A percentile compares a stretch with the other conserved stretches of the same genome.
These are phyloP conservation scores for Sphagnum magellanicum DNA, from an alignment of 228 moss, liverwort and hornwort species.

Conservation along the genomic window DNA sequence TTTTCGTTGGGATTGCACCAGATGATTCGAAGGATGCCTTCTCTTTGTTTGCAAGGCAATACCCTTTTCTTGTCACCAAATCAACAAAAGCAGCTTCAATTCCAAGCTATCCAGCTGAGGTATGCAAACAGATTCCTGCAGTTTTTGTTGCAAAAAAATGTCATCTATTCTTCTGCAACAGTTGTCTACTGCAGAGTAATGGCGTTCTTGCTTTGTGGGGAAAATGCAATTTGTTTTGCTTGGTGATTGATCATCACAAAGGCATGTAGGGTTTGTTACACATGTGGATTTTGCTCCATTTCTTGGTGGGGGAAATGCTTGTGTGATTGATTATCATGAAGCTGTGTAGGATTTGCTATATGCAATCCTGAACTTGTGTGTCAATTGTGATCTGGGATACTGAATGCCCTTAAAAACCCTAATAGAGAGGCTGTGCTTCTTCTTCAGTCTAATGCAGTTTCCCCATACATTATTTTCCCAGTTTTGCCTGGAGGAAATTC, in stretches of 20 bases:
- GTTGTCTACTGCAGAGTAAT: too few species aligned
- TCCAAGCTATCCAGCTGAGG: slow-evolving; percentile 48
- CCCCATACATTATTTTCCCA: background rate
- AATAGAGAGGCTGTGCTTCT: too few species aligned
- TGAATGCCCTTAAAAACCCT: background rate
- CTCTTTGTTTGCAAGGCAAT: slow-evolving; percentile 30
- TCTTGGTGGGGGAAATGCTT: background rate
- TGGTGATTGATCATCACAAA: too few species aligned
- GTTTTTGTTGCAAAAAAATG: too few species aligned
- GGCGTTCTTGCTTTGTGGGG: background rate
- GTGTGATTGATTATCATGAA: background rate
- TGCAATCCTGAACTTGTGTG: background rate
- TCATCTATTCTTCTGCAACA: too few species aligned
- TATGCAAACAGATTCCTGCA: background rate
- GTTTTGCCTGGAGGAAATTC: background rate
- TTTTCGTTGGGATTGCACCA: slow-evolving; percentile 8
- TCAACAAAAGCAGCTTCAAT: slow-evolving; percentile 29
- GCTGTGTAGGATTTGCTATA: background rate
- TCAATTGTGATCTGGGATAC: background rate
- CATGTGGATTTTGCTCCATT: background rate
- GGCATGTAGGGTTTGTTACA: background rate
- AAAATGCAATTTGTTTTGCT: too few species aligned
- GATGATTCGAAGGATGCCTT: slow-evolving; percentile 30
- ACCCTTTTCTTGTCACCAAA: slow-evolving; percentile 42
- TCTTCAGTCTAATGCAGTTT: background rate